A percentile compares a stretch with the other conserved stretches of the same genome.
phyloP scores from a whole-genome alignment of 169 alveolate genomes.

The Cystoisospora suis region DNA sequence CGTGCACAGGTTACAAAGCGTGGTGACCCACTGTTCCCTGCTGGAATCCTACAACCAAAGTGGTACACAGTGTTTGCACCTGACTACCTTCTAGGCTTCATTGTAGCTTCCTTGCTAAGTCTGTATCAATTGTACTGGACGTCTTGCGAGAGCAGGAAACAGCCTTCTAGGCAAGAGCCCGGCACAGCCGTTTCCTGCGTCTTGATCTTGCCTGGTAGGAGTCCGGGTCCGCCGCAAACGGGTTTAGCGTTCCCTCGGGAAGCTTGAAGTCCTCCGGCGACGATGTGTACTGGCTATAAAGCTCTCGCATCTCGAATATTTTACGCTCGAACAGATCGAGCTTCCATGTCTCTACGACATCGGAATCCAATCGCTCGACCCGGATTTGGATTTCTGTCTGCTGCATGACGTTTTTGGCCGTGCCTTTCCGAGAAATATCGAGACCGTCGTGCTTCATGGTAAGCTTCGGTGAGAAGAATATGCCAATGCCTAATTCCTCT shows the following conservation, averaged over 20 bases:
- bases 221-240: constrained; percentile 59
- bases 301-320: constrained; percentile 62
- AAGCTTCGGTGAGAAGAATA: constrained; percentile 60
- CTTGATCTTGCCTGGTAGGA: constrained; percentile 65
- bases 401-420: constrained; percentile 41
- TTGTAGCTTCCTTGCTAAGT: too few relatives aligned
- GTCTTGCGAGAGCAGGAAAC: too few relatives aligned
- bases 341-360: constrained; percentile 58
- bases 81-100: too few relatives aligned
- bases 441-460: constrained; percentile 39
- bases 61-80: too few relatives aligned
- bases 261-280: constrained; percentile 14
- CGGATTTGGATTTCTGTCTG: constrained; percentile 61
- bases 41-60: too few relatives aligned
- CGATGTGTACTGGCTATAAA: constrained; percentile 39
- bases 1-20: too few relatives aligned
- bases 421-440: constrained; percentile 9
- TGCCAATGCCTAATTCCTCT: constrained; percentile 61
- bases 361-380: constrained; percentile 59
- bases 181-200: too few relatives aligned
- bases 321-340: constrained; percentile 59
- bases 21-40: too few relatives aligned
- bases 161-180: too few relatives aligned
- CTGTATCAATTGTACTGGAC: too few relatives aligned
- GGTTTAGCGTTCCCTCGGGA: constrained; percentile 44